Evolutionary conservation across 2,329 filamentous ascomycete genomes (phyloP).

Genomic region (Colletotrichum costaricense): DNA sequence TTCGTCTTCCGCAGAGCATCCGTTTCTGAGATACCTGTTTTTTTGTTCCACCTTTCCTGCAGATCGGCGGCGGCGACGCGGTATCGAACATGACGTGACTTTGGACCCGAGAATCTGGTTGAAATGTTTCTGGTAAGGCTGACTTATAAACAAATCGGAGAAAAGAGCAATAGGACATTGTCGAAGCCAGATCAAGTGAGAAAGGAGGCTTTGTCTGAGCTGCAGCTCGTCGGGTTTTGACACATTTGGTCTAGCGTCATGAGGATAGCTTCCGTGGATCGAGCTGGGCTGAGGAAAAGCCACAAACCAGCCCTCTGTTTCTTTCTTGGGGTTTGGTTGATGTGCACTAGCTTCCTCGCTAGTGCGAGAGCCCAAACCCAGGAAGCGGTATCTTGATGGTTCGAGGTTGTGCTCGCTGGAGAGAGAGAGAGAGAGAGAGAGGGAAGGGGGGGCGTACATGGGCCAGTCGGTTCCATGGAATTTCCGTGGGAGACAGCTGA

Average conservation of each 20-base stretch:
- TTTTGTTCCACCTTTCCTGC: constrained; percentile 16
- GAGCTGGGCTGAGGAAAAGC: constrained; percentile 17
- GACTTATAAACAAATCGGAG: constrained; percentile 25
- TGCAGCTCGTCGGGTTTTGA: constrained; percentile 30
- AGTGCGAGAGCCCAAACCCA: constrained; percentile 9
- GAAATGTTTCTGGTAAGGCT: constrained; percentile 11
- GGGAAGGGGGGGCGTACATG: background rate
- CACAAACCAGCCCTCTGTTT: constrained; percentile 21
- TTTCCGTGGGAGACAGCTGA: background rate
- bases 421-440: background rate
- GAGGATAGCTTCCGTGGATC: background rate
- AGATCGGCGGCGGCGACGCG: background rate
- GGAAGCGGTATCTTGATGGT: background rate
- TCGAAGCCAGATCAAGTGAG: background rate
- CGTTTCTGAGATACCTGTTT: background rate
- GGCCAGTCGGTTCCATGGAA: background rate
- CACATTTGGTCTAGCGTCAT: constrained; percentile 28
- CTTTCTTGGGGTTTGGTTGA: constrained; percentile 22
- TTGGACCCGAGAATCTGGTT: background rate
- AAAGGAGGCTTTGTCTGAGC: constrained; percentile 24
- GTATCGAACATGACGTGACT: constrained; percentile 13
- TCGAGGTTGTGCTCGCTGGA: background rate
- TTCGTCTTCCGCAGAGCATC: constrained; percentile 7
- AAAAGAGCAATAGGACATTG: background rate
- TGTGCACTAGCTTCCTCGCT: constrained; percentile 29